Evolutionary conservation across 345 rosid species (phyloP).

Genomic region (Hibiscus tridactylites): DNA sequence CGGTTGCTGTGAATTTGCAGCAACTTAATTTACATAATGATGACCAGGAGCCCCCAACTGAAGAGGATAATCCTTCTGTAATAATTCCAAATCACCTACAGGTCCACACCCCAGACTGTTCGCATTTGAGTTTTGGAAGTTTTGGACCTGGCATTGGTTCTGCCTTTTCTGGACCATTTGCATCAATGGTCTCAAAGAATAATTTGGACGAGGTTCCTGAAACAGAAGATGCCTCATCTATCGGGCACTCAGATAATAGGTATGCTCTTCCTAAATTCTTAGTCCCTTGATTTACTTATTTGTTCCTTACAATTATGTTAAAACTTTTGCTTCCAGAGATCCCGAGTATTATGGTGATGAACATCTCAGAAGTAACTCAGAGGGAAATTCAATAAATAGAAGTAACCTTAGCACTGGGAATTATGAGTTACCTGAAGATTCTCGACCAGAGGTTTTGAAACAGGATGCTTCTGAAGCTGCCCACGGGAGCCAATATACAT

Average conservation of each 20-base stretch:
- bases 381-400: conserved; percentile 47
- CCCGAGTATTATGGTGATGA: conserved; percentile 68
- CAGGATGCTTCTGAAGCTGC: conserved; percentile 53
- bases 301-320: not conserved
- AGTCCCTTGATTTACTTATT: not conserved
- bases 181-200: conserved; percentile 45
- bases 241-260: conserved; percentile 62
- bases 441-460: conserved; percentile 55
- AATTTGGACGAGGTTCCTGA: conserved; percentile 56
- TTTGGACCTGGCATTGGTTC: conserved; percentile 61
- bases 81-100: conserved; percentile 91
- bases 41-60: conserved; percentile 38
- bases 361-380: conserved; percentile 46
- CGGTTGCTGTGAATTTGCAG: conserved; percentile 48
- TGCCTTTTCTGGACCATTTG: conserved; percentile 38
- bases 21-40: conserved; percentile 49
- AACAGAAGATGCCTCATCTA: conserved; percentile 36
- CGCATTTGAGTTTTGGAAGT: conserved; percentile 94
- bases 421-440: conserved; percentile 54
- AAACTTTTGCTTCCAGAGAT: conserved; percentile 37
- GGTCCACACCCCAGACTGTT: conserved; percentile 72
- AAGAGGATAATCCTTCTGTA: conserved; percentile 68
- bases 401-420: conserved; percentile 36
- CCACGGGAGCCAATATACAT: conserved; percentile 63
- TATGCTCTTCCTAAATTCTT: conserved; percentile 7